These are phyloP conservation scores for Alloascoidea africana DNA, from an alignment of 805 yeast species.

Conservation along the genomic window DNA sequence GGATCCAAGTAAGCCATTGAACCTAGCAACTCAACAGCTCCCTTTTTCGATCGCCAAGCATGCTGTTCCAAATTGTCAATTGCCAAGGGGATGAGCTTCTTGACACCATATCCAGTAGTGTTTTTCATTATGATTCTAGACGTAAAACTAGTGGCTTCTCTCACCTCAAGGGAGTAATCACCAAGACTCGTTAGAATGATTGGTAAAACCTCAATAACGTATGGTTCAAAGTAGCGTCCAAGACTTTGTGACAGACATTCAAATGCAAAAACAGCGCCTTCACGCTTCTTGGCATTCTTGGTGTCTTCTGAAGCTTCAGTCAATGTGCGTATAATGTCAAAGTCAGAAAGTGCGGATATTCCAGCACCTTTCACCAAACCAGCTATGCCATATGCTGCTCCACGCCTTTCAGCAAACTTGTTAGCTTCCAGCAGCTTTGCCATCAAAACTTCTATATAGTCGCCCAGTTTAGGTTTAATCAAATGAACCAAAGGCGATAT, in stretches of 20 bases:
- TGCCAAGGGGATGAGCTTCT: slow-evolving; percentile 81
- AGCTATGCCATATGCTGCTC: slow-evolving; percentile 93
- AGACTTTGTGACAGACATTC: slow-evolving; percentile 70
- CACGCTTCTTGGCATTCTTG: slow-evolving; percentile 57
- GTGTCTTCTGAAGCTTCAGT: slow-evolving; percentile 81
- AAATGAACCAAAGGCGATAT: slow-evolving; percentile 66
- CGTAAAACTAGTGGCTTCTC: slow-evolving; percentile 79
- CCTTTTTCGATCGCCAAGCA: slow-evolving; percentile 94
- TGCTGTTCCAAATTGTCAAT: slow-evolving; percentile 72
- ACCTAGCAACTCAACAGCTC: slow-evolving; percentile 91
- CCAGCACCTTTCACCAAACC: slow-evolving; percentile 91
- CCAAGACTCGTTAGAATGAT: slow-evolving; percentile 70
- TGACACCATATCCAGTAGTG: slow-evolving; percentile 87
- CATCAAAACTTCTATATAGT: slow-evolving; percentile 43
- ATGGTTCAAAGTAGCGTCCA: slow-evolving; percentile 81
- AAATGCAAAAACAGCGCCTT: slow-evolving; percentile 77
- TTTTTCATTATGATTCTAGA: slow-evolving; percentile 79
- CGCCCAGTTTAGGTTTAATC: slow-evolving; percentile 32
- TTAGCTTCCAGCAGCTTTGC: slow-evolving; percentile 34
- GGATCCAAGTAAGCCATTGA: slow-evolving; percentile 98
- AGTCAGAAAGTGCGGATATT: slow-evolving; percentile 55
- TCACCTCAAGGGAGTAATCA: slow-evolving; percentile 70
- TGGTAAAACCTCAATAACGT: slow-evolving; percentile 79
- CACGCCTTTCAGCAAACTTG: slow-evolving; percentile 46
- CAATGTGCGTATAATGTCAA: slow-evolving; percentile 61